Conservation (phyloP, 768 basidiomycete species). For the Lactarius quietus region DNA sequence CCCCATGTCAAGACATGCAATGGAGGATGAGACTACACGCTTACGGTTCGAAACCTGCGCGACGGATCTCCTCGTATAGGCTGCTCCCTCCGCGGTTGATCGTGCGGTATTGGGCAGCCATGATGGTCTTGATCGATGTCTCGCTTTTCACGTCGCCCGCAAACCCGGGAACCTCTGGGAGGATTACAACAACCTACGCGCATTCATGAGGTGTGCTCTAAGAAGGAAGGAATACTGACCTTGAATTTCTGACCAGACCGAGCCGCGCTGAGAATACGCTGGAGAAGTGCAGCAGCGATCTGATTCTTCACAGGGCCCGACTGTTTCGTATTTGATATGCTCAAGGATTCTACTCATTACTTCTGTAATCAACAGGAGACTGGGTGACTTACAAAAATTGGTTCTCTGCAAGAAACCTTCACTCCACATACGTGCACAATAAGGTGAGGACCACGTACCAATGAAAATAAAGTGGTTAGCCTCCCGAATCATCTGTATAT, state of each 20-base stretch:
- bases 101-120: constrained; percentile 84
- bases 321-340: constrained; percentile 69
- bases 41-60: constrained; percentile 76
- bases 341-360: constrained; percentile 31
- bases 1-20: background rate
- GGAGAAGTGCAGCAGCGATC: constrained; percentile 79
- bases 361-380: background rate
- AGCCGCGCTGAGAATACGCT: constrained; percentile 83
- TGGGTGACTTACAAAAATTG: constrained; percentile 72
- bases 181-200: constrained; percentile 71
- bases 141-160: constrained; percentile 75
- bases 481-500: constrained; percentile 76
- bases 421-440: background rate
- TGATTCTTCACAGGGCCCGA: constrained; percentile 73
- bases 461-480: constrained; percentile 91
- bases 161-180: constrained; percentile 92
- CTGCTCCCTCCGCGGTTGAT: constrained; percentile 88
- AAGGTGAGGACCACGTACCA: constrained; percentile 44
- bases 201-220: background rate
- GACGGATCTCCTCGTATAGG: constrained; percentile 79
- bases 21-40: constrained; percentile 28
- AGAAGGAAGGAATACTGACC: constrained; percentile 35
- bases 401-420: constrained; percentile 46
- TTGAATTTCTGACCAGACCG: constrained; percentile 69
- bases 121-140: constrained; percentile 66